Evolutionary conservation across 129 eudicot genomes (phyloP).

Genomic region (Lactuca saligna): DNA sequence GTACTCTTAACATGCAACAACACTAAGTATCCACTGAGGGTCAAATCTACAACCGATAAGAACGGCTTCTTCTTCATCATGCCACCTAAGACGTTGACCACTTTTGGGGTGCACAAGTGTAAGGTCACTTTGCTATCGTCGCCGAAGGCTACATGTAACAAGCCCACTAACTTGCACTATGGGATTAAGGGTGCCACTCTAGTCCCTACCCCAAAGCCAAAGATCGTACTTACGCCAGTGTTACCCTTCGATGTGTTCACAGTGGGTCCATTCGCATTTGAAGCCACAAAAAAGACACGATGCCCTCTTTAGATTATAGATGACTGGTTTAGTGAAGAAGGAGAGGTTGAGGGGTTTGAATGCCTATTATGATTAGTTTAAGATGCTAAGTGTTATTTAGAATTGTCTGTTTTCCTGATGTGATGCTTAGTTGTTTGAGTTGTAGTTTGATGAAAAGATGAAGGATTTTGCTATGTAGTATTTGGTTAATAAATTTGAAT

Average conservation of each 20-base stretch:
- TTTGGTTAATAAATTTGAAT: conserved; percentile 27
- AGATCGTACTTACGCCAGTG: conserved; percentile 12
- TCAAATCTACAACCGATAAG: conserved; percentile 55
- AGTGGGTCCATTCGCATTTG: conserved; percentile 76
- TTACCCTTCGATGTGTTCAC: conserved; percentile 45
- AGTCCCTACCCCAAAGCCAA: conserved; percentile 30
- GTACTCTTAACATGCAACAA: conserved; percentile 71
- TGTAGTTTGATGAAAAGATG: conserved; percentile 8
- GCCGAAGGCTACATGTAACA: conserved; percentile 39
- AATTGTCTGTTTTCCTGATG: not conserved
- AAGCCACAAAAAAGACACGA: conserved; percentile 47
- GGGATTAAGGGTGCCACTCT: conserved; percentile 69
- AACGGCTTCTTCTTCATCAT: conserved; percentile 77
- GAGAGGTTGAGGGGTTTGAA: conserved; percentile 16
- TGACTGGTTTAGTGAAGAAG: conserved; percentile 24
- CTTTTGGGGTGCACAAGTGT: conserved; percentile 67
- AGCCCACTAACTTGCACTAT: conserved; percentile 58
- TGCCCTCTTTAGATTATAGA: conserved; percentile 27
- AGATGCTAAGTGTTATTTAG: conserved; percentile 18
- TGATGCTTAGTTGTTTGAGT: conserved; percentile 22
- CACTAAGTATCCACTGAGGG: conserved; percentile 41
- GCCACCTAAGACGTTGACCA: conserved; percentile 56
- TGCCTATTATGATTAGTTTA: conserved; percentile 17
- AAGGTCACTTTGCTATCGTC: conserved; percentile 50
- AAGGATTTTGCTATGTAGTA: conserved; percentile 19